These are phyloP conservation scores for Coccomyxa subellipsoidea DNA, from an alignment of 163 green algal species.

Conservation along the genomic window DNA sequence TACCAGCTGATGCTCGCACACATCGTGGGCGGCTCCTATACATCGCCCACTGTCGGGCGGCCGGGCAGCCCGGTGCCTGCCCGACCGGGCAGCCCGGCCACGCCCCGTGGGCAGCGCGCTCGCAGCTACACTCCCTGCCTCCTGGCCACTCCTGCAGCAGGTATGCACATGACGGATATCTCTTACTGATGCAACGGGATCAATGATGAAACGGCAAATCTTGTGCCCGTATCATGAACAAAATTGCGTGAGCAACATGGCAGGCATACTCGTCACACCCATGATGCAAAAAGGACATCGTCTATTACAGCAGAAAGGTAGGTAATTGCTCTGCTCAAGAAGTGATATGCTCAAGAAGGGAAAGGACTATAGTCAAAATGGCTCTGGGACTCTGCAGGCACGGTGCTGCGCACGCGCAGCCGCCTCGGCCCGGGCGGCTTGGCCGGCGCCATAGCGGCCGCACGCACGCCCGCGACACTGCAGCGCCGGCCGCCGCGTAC, in stretches of 20 bases:
- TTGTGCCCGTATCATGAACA: no score
- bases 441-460: background rate
- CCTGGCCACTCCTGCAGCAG: background rate
- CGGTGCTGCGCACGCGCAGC: background rate
- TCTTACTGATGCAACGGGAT: no score
- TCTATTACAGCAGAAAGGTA: no score
- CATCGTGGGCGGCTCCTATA: background rate
- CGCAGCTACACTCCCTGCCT: background rate
- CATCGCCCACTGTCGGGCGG: background rate
- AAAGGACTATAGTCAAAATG: no score
- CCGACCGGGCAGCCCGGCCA: background rate
- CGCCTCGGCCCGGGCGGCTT: background rate
- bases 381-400: no score
- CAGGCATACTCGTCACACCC: no score
- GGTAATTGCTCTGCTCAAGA: no score
- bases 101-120: background rate
- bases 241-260: no score
- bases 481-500: background rate
- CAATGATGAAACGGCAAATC: no score
- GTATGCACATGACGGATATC: no score
- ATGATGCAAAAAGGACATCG: no score
- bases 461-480: background rate
- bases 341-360: no score
- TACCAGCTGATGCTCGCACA: conserved; percentile 12
- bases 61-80: background rate